Percentiles rank a stretch among this genome's conserved stretches.
Evolutionary conservation across 805 yeast species (phyloP).

Genomic region (Clavispora phyllophila): DNA sequence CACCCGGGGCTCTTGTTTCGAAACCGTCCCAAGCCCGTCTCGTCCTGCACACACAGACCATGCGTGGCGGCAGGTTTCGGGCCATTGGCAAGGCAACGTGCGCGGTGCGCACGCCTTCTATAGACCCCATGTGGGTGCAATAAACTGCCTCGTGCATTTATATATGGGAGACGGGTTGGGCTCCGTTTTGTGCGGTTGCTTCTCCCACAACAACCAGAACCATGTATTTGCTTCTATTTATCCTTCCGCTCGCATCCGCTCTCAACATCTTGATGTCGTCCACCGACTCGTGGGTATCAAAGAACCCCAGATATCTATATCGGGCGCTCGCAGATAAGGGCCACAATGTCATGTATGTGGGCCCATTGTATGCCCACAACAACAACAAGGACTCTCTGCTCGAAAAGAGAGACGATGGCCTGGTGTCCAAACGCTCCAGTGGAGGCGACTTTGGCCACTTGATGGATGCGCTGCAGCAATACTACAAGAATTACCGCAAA

Average conservation of each 20-base stretch:
- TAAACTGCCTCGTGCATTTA: neutral
- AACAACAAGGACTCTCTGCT: neutral
- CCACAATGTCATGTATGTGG: slow-evolving; percentile 30
- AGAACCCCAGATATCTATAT: slow-evolving; percentile 26
- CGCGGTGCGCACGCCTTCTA: neutral
- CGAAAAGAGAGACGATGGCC: neutral
- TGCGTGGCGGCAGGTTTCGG: too few species aligned
- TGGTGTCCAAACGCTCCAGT: neutral
- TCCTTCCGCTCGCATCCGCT: slow-evolving; percentile 8
- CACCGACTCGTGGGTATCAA: slow-evolving; percentile 36
- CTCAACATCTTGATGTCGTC: slow-evolving; percentile 28
- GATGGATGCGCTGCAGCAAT: slow-evolving; percentile 26
- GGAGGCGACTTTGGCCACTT: slow-evolving; percentile 33
- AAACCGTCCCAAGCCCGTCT: too few species aligned
- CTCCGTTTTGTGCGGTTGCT: too few species aligned
- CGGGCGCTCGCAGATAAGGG: slow-evolving; percentile 23
- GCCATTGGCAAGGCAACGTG: too few species aligned
- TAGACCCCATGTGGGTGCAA: neutral
- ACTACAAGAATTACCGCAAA: slow-evolving; percentile 17
- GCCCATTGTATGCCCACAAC: slow-evolving; percentile 20
- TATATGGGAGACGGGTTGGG: too few species aligned
- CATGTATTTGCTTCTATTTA: neutral
- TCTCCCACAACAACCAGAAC: too few species aligned
- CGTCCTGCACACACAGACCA: too few species aligned
- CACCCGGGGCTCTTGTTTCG: too few species aligned